Evolutionary conservation across 148 eudicot species (phyloP).

Genomic region (Nepenthes mirabilis): DNA sequence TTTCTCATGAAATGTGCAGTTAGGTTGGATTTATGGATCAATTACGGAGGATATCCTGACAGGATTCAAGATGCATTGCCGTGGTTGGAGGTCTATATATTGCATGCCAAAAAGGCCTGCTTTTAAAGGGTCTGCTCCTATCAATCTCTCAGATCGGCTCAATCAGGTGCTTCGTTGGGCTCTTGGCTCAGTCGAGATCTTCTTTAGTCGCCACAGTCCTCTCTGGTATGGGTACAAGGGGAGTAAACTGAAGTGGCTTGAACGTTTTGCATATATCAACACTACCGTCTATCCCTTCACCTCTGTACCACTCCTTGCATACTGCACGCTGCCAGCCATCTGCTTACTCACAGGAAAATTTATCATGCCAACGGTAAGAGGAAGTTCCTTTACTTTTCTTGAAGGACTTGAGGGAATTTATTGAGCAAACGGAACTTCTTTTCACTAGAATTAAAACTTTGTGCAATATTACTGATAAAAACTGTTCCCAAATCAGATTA

Average conservation of each 20-base stretch:
- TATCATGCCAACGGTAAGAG: conserved; percentile 95
- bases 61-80: conserved; percentile 99
- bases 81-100: conserved; percentile 97
- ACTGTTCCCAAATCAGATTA: conserved; percentile 35
- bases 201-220: conserved; percentile 95
- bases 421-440: too few species aligned
- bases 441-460: too few species aligned
- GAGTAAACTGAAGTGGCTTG: conserved; percentile 89
- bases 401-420: not conserved
- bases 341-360: conserved; percentile 96
- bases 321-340: conserved; percentile 86
- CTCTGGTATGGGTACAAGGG: conserved; percentile 73
- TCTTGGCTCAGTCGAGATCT: conserved; percentile 95
- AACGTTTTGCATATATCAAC: conserved; percentile 83
- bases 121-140: conserved; percentile 94
- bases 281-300: conserved; percentile 96
- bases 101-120: conserved; percentile 93
- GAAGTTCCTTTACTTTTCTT: not conserved
- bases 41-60: conserved; percentile 96
- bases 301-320: conserved; percentile 87
- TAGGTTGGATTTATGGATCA: conserved; percentile 98
- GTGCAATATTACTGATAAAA: conserved; percentile 2
- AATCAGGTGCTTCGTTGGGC: conserved; percentile 99
- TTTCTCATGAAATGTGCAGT: conserved; percentile 33
- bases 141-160: conserved; percentile 93